phyloP scores from a whole-genome alignment of 1,139 yeast genomes.

The Debaryomyces fabryi region DNA sequence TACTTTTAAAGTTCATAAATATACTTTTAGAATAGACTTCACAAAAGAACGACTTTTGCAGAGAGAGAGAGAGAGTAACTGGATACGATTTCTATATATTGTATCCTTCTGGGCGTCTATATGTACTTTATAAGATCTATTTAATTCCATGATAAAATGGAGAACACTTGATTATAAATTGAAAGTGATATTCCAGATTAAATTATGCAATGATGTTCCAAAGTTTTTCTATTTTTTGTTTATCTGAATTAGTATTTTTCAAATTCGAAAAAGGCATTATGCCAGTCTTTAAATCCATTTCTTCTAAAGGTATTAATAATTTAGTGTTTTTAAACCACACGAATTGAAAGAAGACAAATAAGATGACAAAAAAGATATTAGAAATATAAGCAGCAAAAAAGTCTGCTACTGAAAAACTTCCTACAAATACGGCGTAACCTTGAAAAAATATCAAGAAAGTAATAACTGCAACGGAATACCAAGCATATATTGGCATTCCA shows the following conservation, averaged over 20 bases:
- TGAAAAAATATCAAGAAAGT: conserved; percentile 64
- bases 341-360: conserved; percentile 23
- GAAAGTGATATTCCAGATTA: neutral
- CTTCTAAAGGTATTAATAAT: neutral
- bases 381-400: conserved; percentile 72
- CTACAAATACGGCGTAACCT: conserved; percentile 66
- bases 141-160: neutral
- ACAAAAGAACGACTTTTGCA: too few relatives aligned
- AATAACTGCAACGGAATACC: conserved; percentile 55
- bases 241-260: neutral
- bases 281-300: neutral
- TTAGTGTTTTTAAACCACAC: neutral
- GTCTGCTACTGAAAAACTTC: conserved; percentile 47
- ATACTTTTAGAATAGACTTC: too few relatives aligned
- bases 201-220: neutral
- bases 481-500: conserved; percentile 65
- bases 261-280: neutral
- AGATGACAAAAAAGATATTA: conserved; percentile 53
- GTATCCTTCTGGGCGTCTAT: too few relatives aligned
- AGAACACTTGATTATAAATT: neutral
- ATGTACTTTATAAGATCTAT: too few relatives aligned
- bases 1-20: too few relatives aligned
- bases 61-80: too few relatives aligned
- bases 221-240: neutral
- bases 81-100: too few relatives aligned